Percentiles rank a stretch among this genome's conserved stretches.
These are phyloP conservation scores for Crepidotus variabilis DNA, from an alignment of 768 basidiomycete species.

Conservation along the genomic window DNA sequence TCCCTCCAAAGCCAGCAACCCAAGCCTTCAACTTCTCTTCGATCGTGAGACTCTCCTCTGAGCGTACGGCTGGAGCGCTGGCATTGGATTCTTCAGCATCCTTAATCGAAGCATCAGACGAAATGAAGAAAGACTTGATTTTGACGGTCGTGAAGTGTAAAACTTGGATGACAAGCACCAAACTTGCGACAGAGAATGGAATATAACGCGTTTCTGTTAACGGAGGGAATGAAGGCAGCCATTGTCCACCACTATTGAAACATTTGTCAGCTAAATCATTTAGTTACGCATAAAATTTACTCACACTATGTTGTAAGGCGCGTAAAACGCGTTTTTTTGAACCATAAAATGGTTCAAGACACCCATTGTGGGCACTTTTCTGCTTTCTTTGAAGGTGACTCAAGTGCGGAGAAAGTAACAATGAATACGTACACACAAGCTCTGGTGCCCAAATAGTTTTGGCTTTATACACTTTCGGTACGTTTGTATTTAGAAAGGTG, in stretches of 20 bases:
- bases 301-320: not conserved
- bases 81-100: not conserved
- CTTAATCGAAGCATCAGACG: not conserved
- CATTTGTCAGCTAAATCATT: not conserved
- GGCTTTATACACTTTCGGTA: too few species aligned
- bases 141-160: not conserved
- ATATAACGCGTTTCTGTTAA: not conserved
- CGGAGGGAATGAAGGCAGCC: not conserved
- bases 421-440: not conserved
- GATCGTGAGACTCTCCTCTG: not conserved
- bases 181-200: not conserved
- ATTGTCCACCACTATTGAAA: not conserved
- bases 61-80: not conserved
- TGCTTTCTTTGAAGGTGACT: not conserved
- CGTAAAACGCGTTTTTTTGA: not conserved
- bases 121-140: not conserved
- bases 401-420: not conserved
- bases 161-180: not conserved
- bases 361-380: not conserved
- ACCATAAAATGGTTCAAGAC: not conserved
- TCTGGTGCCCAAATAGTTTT: not conserved
- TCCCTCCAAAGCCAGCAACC: conserved; percentile 28
- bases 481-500: too few species aligned
- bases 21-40: not conserved
- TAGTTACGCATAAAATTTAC: not conserved